Percentiles rank a stretch among this genome's conserved stretches.
These are phyloP conservation scores for Chrysoporthe puriensis DNA, from an alignment of 2,329 filamentous ascomycete species.

Conservation along the genomic window DNA sequence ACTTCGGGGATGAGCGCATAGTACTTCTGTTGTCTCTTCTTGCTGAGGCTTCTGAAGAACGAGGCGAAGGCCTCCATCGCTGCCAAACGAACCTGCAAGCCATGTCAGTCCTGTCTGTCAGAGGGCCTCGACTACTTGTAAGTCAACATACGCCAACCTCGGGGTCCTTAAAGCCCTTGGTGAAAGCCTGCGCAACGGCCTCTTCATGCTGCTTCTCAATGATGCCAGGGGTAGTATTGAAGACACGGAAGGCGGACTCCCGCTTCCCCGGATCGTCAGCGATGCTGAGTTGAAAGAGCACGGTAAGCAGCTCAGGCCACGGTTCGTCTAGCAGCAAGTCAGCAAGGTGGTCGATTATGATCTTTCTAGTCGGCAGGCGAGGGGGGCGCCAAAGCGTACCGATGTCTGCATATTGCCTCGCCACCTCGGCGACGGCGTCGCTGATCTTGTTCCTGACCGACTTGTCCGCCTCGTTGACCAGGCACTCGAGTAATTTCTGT, in stretches of 20 bases:
- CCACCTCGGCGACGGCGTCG: slow-evolving; percentile 95
- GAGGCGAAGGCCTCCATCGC: slow-evolving; percentile 97
- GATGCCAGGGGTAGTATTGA: slow-evolving; percentile 90
- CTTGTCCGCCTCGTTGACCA: slow-evolving; percentile 73
- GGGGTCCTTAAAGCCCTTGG: slow-evolving; percentile 88
- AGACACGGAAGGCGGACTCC: slow-evolving; percentile 92
- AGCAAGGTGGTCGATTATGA: slow-evolving; percentile 7
- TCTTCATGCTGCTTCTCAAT: slow-evolving; percentile 96
- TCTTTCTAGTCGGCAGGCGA: slow-evolving; percentile 11
- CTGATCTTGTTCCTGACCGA: slow-evolving; percentile 92
- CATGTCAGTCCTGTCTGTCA: slow-evolving; percentile 11
- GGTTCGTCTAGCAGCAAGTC: slow-evolving; percentile 62
- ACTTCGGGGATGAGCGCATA: slow-evolving; percentile 86
- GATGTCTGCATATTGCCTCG: slow-evolving; percentile 90
- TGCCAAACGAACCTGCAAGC: slow-evolving; percentile 75
- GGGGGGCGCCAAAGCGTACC: slow-evolving; percentile 57
- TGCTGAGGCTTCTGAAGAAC: slow-evolving; percentile 89
- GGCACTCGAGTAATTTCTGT: slow-evolving; percentile 77
- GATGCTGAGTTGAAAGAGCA: slow-evolving; percentile 89
- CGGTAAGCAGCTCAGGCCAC: slow-evolving; percentile 87
- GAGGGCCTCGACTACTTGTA: slow-evolving; percentile 18
- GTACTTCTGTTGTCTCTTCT: slow-evolving; percentile 88
- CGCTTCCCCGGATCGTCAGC: slow-evolving; percentile 81
- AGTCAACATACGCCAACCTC: slow-evolving; percentile 69
- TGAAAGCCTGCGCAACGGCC: slow-evolving; percentile 85